Evolutionary conservation across 441 rosid genomes (phyloP).

Genomic region (Iberis amara): DNA sequence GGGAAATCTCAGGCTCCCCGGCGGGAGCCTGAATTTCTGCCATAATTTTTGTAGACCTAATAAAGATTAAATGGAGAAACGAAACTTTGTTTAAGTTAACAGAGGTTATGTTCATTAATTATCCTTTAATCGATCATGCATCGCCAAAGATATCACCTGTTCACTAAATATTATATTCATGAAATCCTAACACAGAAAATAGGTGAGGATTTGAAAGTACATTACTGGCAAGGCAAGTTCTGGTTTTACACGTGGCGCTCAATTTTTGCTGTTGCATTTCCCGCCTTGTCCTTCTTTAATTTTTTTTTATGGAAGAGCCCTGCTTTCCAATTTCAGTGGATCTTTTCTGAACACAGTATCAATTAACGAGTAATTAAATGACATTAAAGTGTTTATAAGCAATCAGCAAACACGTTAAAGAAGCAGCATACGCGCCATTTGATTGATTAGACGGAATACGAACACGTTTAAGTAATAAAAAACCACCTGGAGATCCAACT

Average conservation of each 20-base stretch:
- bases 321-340: constrained; percentile 74
- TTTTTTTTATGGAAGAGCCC: constrained; percentile 77
- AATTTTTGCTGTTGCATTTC: constrained; percentile 61
- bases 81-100: neutral
- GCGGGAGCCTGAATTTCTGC: no score
- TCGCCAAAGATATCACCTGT: neutral
- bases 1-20: no score
- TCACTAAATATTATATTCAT: neutral
- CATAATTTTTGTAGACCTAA: constrained; percentile 67
- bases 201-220: constrained; percentile 42
- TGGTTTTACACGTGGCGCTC: constrained; percentile 76
- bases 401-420: constrained; percentile 35
- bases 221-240: constrained; percentile 91
- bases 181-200: constrained; percentile 31
- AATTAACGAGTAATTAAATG: constrained; percentile 22
- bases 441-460: constrained; percentile 17
- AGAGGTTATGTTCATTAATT: neutral
- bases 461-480: constrained; percentile 27
- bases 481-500: no score
- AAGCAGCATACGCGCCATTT: constrained; percentile 24
- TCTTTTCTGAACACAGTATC: constrained; percentile 56
- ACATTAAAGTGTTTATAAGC: constrained; percentile 20
- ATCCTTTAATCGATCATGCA: neutral
- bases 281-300: constrained; percentile 81
- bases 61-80: constrained; percentile 19